Evolutionary conservation across 257 asterid genomes (phyloP).

Genomic region (Galeopsis tetrahit): DNA sequence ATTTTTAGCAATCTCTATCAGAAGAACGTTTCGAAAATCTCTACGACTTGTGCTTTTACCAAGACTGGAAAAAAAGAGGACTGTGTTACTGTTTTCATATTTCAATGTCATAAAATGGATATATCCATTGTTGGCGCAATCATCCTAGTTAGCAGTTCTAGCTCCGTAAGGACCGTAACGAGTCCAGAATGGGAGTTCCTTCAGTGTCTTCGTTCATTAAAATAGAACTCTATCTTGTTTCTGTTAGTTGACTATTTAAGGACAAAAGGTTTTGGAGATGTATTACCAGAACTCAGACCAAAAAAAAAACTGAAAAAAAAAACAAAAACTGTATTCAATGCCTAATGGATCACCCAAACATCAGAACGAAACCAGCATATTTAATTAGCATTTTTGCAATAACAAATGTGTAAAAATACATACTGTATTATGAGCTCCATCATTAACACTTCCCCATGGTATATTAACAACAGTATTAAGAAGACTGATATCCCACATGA

Average conservation of each 20-base stretch:
- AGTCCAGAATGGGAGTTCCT: background rate
- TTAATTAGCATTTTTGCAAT: background rate
- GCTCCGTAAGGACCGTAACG: background rate
- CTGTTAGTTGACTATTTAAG: background rate
- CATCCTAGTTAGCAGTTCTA: background rate
- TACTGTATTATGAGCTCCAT: slow-evolving; percentile 59
- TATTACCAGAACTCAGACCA: background rate
- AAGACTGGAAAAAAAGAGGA: background rate
- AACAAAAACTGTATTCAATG: background rate
- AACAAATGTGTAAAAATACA: slow-evolving; percentile 28
- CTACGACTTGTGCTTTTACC: too few species aligned
- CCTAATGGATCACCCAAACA: slow-evolving; percentile 28
- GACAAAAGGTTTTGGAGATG: background rate
- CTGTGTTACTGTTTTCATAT: background rate
- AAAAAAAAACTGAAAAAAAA: background rate
- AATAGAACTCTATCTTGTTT: background rate
- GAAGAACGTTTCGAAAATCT: too few species aligned
- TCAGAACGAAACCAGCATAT: slow-evolving; percentile 23
- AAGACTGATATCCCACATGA: slow-evolving; percentile 68
- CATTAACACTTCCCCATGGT: slow-evolving; percentile 53
- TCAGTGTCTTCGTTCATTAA: background rate
- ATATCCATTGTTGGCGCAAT: background rate
- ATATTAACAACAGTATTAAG: slow-evolving; percentile 46
- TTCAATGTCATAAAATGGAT: background rate
- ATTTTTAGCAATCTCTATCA: too few species aligned